Base-by-base conservation (phyloP, 2,329 filamentous ascomycete species). In the Paecilomyces dactylethromorphus region DNA sequence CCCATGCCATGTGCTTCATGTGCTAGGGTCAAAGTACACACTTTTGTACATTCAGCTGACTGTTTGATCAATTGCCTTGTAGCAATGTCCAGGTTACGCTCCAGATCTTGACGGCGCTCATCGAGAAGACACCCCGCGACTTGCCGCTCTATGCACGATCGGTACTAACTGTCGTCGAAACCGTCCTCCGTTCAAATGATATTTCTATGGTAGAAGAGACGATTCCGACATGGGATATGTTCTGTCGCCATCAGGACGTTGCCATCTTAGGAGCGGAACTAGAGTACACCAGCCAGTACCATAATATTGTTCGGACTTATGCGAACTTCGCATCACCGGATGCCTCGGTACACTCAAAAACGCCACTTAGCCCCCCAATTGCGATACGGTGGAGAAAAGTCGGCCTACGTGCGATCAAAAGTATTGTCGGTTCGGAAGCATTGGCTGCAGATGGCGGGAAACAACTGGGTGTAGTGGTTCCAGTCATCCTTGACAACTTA, bases 71-170 rank as follows among this genome's bases (percentile, higher is more conserved):
- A 21, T 31, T 21, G 53, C 31, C n/a, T 10, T 26, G 15, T 33
- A 94, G 91, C 65, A 95, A 95, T 79, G 90, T 96, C 59, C 91
- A 96, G 74, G 92, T 99, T 64, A 97, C 92, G 2, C 86, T 99
- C 60, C 90, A 95, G 74, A 97, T 99, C 66, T 82, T 97, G 65
- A 87, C 88, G 61, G 91, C 92, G 53, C 82, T 99, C 67, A 92
- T 97, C 74, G 92, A 97, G 71, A 97, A 97, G 77, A 85, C 91
- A 51, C 89, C 91, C 60, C 89, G 92, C 72, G 92, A 97, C 72
- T 85, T 97, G 54, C 90, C 91, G 56, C 86, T 99, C 56, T 96
- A 96, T 72, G 91, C 91, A 54, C 84, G 85, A 62, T 91, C 90
- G 69, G 87, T 97, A 58, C 85, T 97, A 70, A 90, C 88, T 67